Base-by-base conservation (phyloP, 169 alveolate species). In the Cystoisospora suis region DNA sequence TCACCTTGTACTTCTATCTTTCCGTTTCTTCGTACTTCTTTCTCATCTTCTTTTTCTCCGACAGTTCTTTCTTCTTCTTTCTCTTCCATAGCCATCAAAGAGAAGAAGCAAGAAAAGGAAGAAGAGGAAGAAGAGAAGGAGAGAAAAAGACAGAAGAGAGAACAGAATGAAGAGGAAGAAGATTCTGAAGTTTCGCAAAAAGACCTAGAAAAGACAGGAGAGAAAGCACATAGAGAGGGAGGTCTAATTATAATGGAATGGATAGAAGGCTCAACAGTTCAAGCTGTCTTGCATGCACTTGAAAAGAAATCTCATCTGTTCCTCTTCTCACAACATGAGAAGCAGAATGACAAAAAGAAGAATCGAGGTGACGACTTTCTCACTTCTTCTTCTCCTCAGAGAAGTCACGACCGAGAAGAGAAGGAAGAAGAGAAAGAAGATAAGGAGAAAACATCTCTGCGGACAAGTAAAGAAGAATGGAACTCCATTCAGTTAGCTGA, bases 211-310 rank as follows among this genome's bases (percentile, higher is more conserved):
- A 53, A 53, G 65, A 15, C n/a, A 38, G 29, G 65, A 23, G 29
- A 53, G 65, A 53, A 53, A 23, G 29, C 29, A 23, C 96, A 96
- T 87, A 91, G 91, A 29, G 91, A 89, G 29, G 92, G 93, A 38
- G 93, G 97, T 23, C 93, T 86, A 58, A 96, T 97, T 45, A 94
- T 91, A 65, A 96, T 96, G 99, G 95, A 96, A 94, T 94, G 94
- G 91, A 46, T 97, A 29, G 96, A 94, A 69, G 91, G 96, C 3
- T 46, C 91, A 7, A 93, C 97, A 27, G 94, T 96, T 23, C 96
- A 95, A 91, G 95, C 94, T 34, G 94, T 93, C 89, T 81, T 96
- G 45, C 75, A 81, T 61, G n/a, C 69, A 61, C 40, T 59, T 29
- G 83, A 72, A 38, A 72, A 38, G 42, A 27, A 1, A 2, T 34